Base-by-base conservation (phyloP, 768 basidiomycete species). In the Agaricus sinodeliciosus region DNA sequence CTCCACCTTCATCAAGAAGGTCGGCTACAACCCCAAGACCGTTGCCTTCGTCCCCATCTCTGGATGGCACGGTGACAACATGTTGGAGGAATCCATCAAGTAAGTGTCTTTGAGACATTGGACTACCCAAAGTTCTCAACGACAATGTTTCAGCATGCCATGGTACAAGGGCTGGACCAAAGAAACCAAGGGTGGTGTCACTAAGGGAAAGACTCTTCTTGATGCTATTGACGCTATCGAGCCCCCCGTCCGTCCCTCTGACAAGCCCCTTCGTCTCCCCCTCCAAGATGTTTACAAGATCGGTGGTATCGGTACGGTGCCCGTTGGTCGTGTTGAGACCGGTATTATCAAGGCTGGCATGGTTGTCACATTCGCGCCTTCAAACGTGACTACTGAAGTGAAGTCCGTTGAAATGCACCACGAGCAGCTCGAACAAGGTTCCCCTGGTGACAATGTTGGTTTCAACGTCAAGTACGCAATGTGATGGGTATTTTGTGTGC, bases 251-350 rank as follows among this genome's bases (percentile, higher is more conserved):
- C 92, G 96, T 73, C 96, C 96, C 59, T 87, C 89, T 69, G 96
- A 99, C 80, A 98, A 97, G 82, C 95, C 96, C 63, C 96, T 99
- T 78, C 94, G 96, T 76, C 94, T 99, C 62, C 94, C 95, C 65
- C 93, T 96, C 72, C 95, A 99, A 85, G 96, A 99, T 84, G 96
- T 99, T 68, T 98, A 99, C 92, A 99, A 99, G 84, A 99, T 99
- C 66, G 96, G 96, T 77, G 96, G 96, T 92, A 99, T 99, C 62
- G 96, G 96, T 62, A 99, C 96, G 65, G 96, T 99, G 67, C 96
- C 96, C 71, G 96, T 99, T 76, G 96, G 96, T 72, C 96, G 96
- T 90, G 96, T 99, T 64, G 96, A 99, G 82, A 99, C 96, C 68
- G 96, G 96, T 87, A 69, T 92, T 74, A 97, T 99, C 84, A 96